Percentiles rank a stretch among this genome's conserved stretches.
Evolutionary conservation across 2,329 filamentous ascomycete species (phyloP).

Genomic region (Plenodomus tracheiphilus): DNA sequence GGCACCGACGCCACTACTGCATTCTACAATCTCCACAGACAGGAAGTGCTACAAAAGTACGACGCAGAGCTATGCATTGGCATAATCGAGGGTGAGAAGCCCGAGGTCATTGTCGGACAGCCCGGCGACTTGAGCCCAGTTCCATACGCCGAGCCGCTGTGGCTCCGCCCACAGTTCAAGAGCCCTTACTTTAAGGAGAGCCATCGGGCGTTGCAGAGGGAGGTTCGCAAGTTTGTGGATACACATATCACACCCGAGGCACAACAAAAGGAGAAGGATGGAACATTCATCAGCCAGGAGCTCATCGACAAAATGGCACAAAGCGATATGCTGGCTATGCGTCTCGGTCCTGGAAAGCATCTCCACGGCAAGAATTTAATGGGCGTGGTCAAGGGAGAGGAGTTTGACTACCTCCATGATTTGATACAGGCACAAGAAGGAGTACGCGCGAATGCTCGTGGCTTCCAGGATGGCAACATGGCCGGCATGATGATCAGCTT

Average conservation of each 20-base stretch:
- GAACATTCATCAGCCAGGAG: slow-evolving; percentile 68
- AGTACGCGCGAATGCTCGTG: slow-evolving; percentile 69
- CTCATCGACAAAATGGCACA: slow-evolving; percentile 79
- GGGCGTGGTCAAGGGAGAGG: slow-evolving; percentile 71
- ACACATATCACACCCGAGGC: slow-evolving; percentile 73
- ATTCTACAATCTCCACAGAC: slow-evolving; percentile 90
- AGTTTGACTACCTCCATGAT: slow-evolving; percentile 89
- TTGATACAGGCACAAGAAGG: slow-evolving; percentile 76
- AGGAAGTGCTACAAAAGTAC: slow-evolving; percentile 87
- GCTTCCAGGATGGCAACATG: slow-evolving; percentile 86
- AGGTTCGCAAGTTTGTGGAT: slow-evolving; percentile 74
- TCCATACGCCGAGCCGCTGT: slow-evolving; percentile 83
- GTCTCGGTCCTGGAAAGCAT: slow-evolving; percentile 80
- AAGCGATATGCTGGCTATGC: slow-evolving; percentile 76
- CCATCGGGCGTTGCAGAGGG: slow-evolving; percentile 69
- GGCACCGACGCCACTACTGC: slow-evolving; percentile 79
- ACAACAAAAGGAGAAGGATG: slow-evolving; percentile 73
- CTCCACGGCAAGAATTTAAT: slow-evolving; percentile 71
- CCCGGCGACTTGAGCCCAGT: slow-evolving; percentile 74
- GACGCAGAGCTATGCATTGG: slow-evolving; percentile 69
- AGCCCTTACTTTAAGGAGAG: slow-evolving; percentile 79
- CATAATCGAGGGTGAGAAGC: slow-evolving; percentile 72
- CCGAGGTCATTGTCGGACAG: slow-evolving; percentile 70
- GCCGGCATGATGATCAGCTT: slow-evolving; percentile 83
- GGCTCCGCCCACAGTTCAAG: slow-evolving; percentile 77